A percentile compares a stretch with the other conserved stretches of the same genome.
Evolutionary conservation across 1,284 basidiomycete species (phyloP).

Genomic region (Microbotryomycetes sp.): DNA sequence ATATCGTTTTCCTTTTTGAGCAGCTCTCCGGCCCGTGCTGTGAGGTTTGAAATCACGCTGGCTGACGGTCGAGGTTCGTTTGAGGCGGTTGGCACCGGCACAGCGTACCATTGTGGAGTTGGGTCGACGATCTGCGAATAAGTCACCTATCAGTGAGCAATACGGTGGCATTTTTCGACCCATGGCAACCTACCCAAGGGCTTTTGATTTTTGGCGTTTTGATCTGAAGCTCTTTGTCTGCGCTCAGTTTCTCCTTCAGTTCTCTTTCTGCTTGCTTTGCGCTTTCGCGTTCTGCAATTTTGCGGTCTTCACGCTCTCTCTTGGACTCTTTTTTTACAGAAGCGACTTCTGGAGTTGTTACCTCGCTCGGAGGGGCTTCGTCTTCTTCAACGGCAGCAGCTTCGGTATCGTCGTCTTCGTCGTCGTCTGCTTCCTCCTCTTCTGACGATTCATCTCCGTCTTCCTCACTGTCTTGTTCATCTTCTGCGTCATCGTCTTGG

Average conservation of each 20-base stretch:
- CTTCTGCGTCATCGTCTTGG: constrained; percentile 16
- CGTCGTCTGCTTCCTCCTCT: background rate
- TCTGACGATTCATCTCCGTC: constrained; percentile 32
- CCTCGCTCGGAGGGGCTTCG: constrained; percentile 7
- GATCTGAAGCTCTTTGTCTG: constrained; percentile 9
- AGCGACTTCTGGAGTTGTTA: background rate
- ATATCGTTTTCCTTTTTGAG: constrained; percentile 30
- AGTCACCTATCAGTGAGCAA: no score
- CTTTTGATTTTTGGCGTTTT: constrained; percentile 13
- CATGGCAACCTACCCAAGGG: constrained; percentile 27
- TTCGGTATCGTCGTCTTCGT: background rate
- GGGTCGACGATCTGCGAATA: constrained; percentile 48
- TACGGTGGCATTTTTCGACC: no score
- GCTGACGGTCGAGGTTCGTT: constrained; percentile 43
- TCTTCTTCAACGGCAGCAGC: constrained; percentile 34
- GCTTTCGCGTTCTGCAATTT: constrained; percentile 40
- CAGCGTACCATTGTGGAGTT: constrained; percentile 56
- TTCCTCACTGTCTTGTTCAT: constrained; percentile 12
- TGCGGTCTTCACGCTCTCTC: constrained; percentile 30
- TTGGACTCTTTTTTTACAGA: constrained; percentile 23
- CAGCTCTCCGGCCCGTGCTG: constrained; percentile 25
- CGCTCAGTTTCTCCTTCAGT: constrained; percentile 29
- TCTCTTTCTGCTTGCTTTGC: constrained; percentile 37
- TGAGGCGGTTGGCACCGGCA: constrained; percentile 44
- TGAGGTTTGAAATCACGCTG: constrained; percentile 19